Evolutionary conservation across 257 asterid genomes (phyloP).

Genomic region (Apocynum venetum): DNA sequence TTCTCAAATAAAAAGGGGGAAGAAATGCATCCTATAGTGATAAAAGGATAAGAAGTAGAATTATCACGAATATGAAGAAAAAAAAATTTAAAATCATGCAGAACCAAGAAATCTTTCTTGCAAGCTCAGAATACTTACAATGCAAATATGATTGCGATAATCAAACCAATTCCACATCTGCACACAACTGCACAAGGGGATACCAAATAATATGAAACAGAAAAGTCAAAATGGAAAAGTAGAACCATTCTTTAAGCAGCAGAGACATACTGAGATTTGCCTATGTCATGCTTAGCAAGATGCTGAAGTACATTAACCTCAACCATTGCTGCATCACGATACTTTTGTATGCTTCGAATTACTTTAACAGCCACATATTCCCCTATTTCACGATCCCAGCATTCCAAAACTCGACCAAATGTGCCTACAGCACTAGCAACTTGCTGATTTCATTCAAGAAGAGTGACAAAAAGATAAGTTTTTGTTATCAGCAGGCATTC

Average conservation of each 20-base stretch:
- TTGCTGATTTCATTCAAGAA: conserved; percentile 72
- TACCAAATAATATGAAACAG: conserved; percentile 8
- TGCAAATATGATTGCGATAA: conserved; percentile 76
- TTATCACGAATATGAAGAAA: neutral
- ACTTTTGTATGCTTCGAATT: conserved; percentile 65
- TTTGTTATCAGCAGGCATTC: conserved; percentile 57
- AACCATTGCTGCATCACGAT: conserved; percentile 81
- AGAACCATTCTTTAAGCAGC: conserved; percentile 12
- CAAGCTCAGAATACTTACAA: conserved; percentile 53
- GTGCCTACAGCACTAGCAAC: conserved; percentile 95
- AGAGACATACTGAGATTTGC: conserved; percentile 54
- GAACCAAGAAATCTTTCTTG: conserved; percentile 1
- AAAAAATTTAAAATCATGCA: conserved; percentile 4
- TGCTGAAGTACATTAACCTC: conserved; percentile 64
- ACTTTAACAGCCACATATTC: conserved; percentile 74
- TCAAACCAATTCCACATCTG: conserved; percentile 79
- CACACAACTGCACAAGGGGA: conserved; percentile 57
- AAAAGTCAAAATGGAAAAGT: conserved; percentile 14
- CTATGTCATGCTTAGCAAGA: conserved; percentile 55
- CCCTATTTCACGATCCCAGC: conserved; percentile 73
- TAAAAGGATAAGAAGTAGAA: neutral
- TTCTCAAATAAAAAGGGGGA: neutral
- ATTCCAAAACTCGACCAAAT: conserved; percentile 89
- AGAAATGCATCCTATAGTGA: neutral
- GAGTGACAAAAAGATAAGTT: conserved; percentile 44